A percentile compares a stretch with the other conserved stretches of the same genome.
These are phyloP conservation scores for Groenewaldozyma tartarivorans DNA, from an alignment of 805 yeast species.

Conservation along the genomic window DNA sequence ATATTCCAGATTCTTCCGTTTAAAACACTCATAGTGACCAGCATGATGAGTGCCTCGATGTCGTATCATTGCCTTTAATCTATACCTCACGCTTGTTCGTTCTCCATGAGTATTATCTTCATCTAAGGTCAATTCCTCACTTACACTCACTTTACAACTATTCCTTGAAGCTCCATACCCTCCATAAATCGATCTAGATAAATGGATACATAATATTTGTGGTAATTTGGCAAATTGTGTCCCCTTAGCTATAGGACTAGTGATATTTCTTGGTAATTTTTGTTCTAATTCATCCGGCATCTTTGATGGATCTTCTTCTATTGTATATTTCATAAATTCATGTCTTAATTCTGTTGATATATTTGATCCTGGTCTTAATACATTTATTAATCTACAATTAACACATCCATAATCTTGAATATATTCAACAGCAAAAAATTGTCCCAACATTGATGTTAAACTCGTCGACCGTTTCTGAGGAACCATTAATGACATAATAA, in stretches of 20 bases:
- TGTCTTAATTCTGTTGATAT: conserved; percentile 15
- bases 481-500: conserved; percentile 63
- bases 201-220: conserved; percentile 61
- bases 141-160: conserved; percentile 60
- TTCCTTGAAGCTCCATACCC: conserved; percentile 64
- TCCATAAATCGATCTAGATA: conserved; percentile 72
- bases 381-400: conserved; percentile 44
- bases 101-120: conserved; percentile 14
- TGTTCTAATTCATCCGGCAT: conserved; percentile 35
- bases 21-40: conserved; percentile 88
- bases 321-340: conserved; percentile 31
- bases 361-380: not conserved
- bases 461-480: conserved; percentile 46
- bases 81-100: conserved; percentile 38
- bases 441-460: conserved; percentile 45
- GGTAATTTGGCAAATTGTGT: conserved; percentile 60
- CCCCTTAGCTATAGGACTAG: conserved; percentile 59
- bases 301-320: conserved; percentile 40
- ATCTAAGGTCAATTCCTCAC: conserved; percentile 41
- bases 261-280: conserved; percentile 33
- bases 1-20: conserved; percentile 40
- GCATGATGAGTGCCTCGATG: conserved; percentile 83
- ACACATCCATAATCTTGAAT: conserved; percentile 71
- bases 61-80: conserved; percentile 61
- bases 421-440: conserved; percentile 55